Evolutionary conservation across 768 basidiomycete species (phyloP).

Genomic region (Strobilomyces confusus): DNA sequence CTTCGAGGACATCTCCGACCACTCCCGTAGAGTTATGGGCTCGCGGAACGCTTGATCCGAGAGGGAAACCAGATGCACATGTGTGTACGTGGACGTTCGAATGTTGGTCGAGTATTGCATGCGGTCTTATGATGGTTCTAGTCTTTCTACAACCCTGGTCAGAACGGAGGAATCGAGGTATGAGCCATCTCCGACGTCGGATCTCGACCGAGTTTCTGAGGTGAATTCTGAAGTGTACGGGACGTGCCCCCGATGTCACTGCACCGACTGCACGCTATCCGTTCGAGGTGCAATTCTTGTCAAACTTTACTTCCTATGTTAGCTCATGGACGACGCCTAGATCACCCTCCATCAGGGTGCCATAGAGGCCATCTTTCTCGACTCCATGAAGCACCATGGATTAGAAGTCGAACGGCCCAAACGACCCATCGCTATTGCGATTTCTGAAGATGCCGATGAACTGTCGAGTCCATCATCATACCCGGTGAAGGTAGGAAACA

Average conservation of each 20-base stretch:
- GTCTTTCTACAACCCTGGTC: slow-evolving; percentile 70
- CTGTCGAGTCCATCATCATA: slow-evolving; percentile 31
- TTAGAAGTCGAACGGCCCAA: slow-evolving; percentile 36
- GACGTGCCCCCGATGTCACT: slow-evolving; percentile 58
- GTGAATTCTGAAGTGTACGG: slow-evolving; percentile 45
- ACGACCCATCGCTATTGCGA: slow-evolving; percentile 28
- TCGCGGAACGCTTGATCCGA: slow-evolving; percentile 50
- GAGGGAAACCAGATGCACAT: slow-evolving; percentile 66
- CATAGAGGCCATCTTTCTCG: slow-evolving; percentile 40
- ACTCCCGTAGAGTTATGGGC: background rate
- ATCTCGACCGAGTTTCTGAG: background rate
- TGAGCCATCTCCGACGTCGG: background rate
- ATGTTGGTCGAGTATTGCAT: background rate
- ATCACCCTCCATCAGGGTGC: slow-evolving; percentile 39
- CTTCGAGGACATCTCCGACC: background rate
- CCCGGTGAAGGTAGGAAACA: slow-evolving; percentile 27
- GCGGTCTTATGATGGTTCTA: slow-evolving; percentile 22
- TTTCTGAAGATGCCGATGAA: slow-evolving; percentile 35
- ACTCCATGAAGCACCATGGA: slow-evolving; percentile 32
- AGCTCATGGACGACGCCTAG: slow-evolving; percentile 10
- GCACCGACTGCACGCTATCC: slow-evolving; percentile 64
- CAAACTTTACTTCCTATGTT: background rate
- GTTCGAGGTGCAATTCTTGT: slow-evolving; percentile 49
- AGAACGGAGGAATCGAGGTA: slow-evolving; percentile 58
- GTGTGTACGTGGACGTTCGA: slow-evolving; percentile 41